Base-by-base conservation (phyloP, 2,329 filamentous ascomycete genomes). In the Aspergillus versicolor region DNA sequence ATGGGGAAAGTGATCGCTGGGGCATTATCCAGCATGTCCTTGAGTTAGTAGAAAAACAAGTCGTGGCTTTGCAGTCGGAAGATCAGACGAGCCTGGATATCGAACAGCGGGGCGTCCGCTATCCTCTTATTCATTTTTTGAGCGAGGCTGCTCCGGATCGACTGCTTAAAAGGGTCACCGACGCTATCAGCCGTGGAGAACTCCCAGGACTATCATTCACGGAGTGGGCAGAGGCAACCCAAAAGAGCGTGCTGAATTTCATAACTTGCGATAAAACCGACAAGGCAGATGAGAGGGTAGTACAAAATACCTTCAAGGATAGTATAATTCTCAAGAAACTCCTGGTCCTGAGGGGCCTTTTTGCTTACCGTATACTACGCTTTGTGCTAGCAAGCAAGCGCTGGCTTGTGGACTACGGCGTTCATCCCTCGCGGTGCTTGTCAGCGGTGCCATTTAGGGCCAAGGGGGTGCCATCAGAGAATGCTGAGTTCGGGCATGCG, bases 401-500 rank as follows among this genome's bases (percentile, higher is more conserved):
- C 1, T 90, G 84, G 83, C 72, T 82, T 2, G 86, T 90, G 0
- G 80, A 88, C 52, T 90, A 86, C 58, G 86, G 87, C 0, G 72
- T 83, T 0, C 79, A 84, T 62, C 60, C 64, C 0, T 63, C 60
- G 0, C 68, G 83, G 2, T 62, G 61, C 0, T 73, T 67, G 49
- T 74, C 88, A 0, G 82, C 82, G 0, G 83, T 89, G 0, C 86
- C 84, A 0, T 89, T 80, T 61, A 75, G 76, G 8, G 84, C 83
- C 0, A 88, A 88, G 56, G 84, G 85, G 42, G 78, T 64, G 3
- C 85, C 84, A 0, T 76, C 81, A 0, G 69, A 77, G 0, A 75
- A 81, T 3, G 80, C 84, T 0, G 84, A 88, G 58, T 88, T 86
- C 63, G 84, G 83, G 7, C 84, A 88, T 46, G 82, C 84, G 0